phyloP scores from a whole-genome alignment of 1,139 yeast species.

The Hanseniaspora uvarum region DNA sequence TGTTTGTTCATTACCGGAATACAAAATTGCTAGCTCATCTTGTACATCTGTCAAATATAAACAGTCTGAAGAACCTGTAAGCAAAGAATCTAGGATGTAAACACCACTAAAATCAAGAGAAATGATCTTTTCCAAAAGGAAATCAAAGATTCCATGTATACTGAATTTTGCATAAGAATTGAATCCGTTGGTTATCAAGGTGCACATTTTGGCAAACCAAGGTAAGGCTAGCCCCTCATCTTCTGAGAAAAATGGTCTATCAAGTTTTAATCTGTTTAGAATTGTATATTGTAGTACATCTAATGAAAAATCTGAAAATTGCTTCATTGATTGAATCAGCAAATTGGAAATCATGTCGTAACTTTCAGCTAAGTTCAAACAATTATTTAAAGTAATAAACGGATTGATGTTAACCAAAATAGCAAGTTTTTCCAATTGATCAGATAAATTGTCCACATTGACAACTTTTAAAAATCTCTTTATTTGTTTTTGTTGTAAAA shows the following conservation, averaged over 20 bases:
- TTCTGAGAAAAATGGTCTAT: conserved; percentile 55
- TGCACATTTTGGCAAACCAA: conserved; percentile 72
- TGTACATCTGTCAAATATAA: conserved; percentile 38
- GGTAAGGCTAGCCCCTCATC: conserved; percentile 76
- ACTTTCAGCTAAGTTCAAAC: conserved; percentile 72
- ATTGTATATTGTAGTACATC: conserved; percentile 71
- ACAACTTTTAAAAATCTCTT: conserved; percentile 72
- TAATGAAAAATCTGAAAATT: conserved; percentile 74
- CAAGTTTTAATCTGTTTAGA: conserved; percentile 59
- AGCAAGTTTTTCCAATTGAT: conserved; percentile 69
- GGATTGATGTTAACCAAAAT: conserved; percentile 76
- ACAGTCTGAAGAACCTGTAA: conserved; percentile 74
- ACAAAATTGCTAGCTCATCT: conserved; percentile 17
- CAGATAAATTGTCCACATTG: conserved; percentile 72
- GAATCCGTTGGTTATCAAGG: conserved; percentile 56
- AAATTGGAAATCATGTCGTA: conserved; percentile 76
- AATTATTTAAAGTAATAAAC: conserved; percentile 56
- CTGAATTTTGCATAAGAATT: conserved; percentile 46
- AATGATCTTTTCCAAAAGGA: conserved; percentile 56
- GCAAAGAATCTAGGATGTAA: conserved; percentile 56
- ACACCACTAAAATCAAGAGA: conserved; percentile 53
- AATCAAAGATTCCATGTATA: conserved; percentile 47
- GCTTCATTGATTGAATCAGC: conserved; percentile 70
- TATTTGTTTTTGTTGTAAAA: conserved; percentile 70
- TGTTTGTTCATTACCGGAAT: neutral